Conservation (phyloP, 2,329 filamentous ascomycete genomes). For the Pseudogymnoascus sp. region DNA sequence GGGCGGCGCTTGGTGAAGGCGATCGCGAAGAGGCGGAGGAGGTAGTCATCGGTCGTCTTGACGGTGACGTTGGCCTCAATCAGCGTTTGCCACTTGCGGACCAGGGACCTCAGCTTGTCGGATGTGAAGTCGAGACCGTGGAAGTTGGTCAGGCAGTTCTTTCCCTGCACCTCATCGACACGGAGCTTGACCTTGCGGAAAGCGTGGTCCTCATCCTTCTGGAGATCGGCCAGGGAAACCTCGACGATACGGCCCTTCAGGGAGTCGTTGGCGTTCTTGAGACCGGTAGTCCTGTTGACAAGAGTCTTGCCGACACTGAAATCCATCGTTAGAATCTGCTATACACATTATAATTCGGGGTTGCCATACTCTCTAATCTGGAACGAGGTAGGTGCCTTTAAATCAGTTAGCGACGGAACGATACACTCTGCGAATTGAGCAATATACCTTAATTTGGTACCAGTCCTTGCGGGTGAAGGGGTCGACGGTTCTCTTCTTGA, state of each 20-base stretch:
- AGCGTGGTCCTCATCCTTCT: constrained; percentile 99
- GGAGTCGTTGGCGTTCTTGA: constrained; percentile 99
- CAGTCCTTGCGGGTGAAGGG: constrained; percentile 99
- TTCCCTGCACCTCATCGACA: constrained; percentile 97
- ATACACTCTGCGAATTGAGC: neutral
- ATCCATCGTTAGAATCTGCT: constrained; percentile 28
- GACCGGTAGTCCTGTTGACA: constrained; percentile 97
- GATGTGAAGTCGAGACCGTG: constrained; percentile 99
- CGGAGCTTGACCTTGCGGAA: constrained; percentile 99
- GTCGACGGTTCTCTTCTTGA: constrained; percentile 99
- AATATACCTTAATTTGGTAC: constrained; percentile 85
- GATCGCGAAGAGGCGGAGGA: constrained; percentile 96
- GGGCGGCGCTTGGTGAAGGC: constrained; percentile 98
- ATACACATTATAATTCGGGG: constrained; percentile 13
- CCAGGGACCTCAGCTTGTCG: constrained; percentile 97
- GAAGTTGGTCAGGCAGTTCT: constrained; percentile 99
- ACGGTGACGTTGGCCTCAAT: constrained; percentile 99
- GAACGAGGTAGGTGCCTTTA: constrained; percentile 87
- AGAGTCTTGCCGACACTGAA: constrained; percentile 97
- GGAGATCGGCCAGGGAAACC: constrained; percentile 95
- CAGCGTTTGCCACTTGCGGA: constrained; percentile 98
- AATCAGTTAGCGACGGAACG: constrained; percentile 23
- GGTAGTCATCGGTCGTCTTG: constrained; percentile 99
- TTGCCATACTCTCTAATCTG: constrained; percentile 76
- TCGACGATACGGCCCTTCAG: constrained; percentile 98